phyloP scores from a whole-genome alignment of 2,329 filamentous ascomycete genomes.

The Aspergillus unguis region DNA sequence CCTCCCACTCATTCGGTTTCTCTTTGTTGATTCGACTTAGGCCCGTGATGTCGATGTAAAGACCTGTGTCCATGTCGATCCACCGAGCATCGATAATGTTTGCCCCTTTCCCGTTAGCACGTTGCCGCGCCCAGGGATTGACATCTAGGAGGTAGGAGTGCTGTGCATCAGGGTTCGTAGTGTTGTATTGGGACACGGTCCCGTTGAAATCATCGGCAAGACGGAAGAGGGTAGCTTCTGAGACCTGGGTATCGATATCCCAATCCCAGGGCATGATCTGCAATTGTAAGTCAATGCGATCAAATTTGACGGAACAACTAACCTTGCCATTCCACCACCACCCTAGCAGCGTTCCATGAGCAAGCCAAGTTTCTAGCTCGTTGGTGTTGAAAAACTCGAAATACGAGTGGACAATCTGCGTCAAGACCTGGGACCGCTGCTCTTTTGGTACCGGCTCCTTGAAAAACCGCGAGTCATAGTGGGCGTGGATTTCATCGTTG shows the following conservation, averaged over 20 bases:
- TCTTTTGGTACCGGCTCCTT: slow-evolving; percentile 61
- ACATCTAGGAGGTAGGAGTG: slow-evolving; percentile 69
- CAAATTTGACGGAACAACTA: slow-evolving; percentile 5
- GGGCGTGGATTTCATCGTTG: slow-evolving; percentile 57
- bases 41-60: slow-evolving; percentile 81
- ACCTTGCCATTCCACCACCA: slow-evolving; percentile 82
- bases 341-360: slow-evolving; percentile 76
- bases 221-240: slow-evolving; percentile 61
- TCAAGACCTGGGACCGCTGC: slow-evolving; percentile 63
- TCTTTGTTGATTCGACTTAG: slow-evolving; percentile 64
- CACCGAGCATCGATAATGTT: slow-evolving; percentile 84
- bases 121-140: slow-evolving; percentile 65
- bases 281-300: background rate
- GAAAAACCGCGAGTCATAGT: slow-evolving; percentile 75
- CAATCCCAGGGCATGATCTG: slow-evolving; percentile 79
- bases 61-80: slow-evolving; percentile 71
- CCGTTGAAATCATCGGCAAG: slow-evolving; percentile 66
- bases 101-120: slow-evolving; percentile 61
- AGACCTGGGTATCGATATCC: slow-evolving; percentile 79
- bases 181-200: slow-evolving; percentile 54
- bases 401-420: slow-evolving; percentile 71
- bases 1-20: slow-evolving; percentile 66
- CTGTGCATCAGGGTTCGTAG: slow-evolving; percentile 40
- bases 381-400: slow-evolving; percentile 62
- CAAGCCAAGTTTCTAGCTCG: slow-evolving; percentile 77